These are phyloP conservation scores for Nasturtium officinale DNA, from an alignment of 345 rosid genomes.

Conservation along the genomic window DNA sequence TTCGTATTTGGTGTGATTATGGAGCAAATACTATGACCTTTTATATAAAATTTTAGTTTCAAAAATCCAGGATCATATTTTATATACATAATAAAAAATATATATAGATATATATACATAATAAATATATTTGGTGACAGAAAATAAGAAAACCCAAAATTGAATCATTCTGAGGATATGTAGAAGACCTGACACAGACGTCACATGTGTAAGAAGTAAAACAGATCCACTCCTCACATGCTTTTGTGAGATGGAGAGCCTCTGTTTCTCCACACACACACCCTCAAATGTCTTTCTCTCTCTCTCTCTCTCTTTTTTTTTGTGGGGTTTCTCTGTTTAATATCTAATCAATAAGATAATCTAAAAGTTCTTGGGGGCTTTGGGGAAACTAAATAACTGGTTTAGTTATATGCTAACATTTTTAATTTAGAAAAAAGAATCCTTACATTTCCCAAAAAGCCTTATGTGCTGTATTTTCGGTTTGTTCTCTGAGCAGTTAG, in stretches of 20 bases:
- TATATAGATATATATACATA: too few species aligned
- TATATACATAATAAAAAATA: too few species aligned
- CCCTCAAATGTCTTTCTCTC: not conserved
- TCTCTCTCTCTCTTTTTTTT: not conserved
- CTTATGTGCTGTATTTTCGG: constrained; percentile 47
- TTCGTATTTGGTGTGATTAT: not conserved
- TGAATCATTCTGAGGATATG: constrained; percentile 26
- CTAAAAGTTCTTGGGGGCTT: constrained; percentile 4
- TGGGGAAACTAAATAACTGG: not conserved
- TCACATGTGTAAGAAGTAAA: constrained; percentile 55
- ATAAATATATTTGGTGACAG: not conserved
- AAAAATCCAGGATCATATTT: constrained; percentile 13
- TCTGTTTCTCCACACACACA: constrained; percentile 46
- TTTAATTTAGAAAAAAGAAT: constrained; percentile 26
- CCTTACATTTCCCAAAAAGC: constrained; percentile 41
- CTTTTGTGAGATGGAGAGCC: constrained; percentile 45
- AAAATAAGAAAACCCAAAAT: not conserved
- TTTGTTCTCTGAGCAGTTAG: constrained; percentile 43
- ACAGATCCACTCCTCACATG: constrained; percentile 82
- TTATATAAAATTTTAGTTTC: not conserved
- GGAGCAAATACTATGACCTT: not conserved
- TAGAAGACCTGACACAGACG: constrained; percentile 37
- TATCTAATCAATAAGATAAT: constrained; percentile 4
- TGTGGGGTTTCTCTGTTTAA: not conserved
- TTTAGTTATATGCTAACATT: not conserved